These are phyloP conservation scores for Xylaria palmicola DNA, from an alignment of 495 filamentous ascomycete genomes.

Conservation along the genomic window DNA sequence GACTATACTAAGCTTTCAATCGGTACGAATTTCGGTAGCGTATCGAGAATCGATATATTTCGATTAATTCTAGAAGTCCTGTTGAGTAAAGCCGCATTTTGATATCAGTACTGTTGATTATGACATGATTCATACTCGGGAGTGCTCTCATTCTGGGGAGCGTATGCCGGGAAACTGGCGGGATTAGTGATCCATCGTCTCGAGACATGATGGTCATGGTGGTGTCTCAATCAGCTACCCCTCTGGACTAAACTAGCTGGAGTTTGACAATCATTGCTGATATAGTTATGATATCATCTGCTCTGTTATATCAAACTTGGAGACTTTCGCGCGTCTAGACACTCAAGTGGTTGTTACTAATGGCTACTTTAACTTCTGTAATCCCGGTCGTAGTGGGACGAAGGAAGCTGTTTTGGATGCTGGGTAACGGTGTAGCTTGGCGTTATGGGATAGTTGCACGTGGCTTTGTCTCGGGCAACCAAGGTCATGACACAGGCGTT, in stretches of 20 bases:
- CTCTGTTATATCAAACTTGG: background rate
- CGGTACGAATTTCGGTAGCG: too few species aligned
- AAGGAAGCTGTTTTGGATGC: background rate
- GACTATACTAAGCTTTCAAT: too few species aligned
- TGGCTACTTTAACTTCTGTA: background rate
- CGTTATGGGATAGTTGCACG: background rate
- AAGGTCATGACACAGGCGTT: background rate
- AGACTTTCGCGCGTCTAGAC: background rate
- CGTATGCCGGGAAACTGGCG: too few species aligned
- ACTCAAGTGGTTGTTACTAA: background rate
- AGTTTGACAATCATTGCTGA: background rate
- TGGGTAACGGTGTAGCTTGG: background rate
- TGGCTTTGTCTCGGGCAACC: background rate
- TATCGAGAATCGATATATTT: too few species aligned
- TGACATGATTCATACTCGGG: background rate
- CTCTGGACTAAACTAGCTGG: background rate
- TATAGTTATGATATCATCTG: slow-evolving; percentile 4
- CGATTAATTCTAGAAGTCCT: too few species aligned
- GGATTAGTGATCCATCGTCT: background rate
- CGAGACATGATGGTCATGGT: background rate
- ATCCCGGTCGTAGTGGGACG: background rate
- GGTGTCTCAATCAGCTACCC: background rate
- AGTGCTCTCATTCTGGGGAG: background rate
- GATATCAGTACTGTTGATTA: too few species aligned
- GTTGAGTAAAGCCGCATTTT: too few species aligned